These are phyloP conservation scores for Thermothelomyces thermophilus DNA, from an alignment of 2,329 filamentous ascomycete genomes.

Conservation along the genomic window DNA sequence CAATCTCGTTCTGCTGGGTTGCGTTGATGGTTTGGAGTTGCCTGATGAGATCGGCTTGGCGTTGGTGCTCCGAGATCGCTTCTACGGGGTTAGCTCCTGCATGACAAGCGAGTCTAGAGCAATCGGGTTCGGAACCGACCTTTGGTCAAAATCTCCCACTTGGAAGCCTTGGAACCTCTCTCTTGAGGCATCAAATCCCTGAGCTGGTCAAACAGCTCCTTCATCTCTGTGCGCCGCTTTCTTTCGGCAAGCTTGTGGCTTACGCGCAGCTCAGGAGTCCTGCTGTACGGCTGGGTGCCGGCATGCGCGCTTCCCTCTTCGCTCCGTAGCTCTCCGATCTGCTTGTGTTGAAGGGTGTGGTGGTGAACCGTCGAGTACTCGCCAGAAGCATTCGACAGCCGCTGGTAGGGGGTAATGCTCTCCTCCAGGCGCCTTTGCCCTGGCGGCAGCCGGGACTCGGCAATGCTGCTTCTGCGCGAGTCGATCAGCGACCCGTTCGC, in stretches of 20 bases:
- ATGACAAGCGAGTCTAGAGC: not conserved
- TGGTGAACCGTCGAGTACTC: slow-evolving; percentile 61
- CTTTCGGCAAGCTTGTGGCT: slow-evolving; percentile 82
- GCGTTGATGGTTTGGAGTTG: slow-evolving; percentile 41
- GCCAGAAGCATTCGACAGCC: slow-evolving; percentile 43
- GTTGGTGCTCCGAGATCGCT: slow-evolving; percentile 58
- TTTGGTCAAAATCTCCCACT: slow-evolving; percentile 85
- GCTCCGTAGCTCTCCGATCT: slow-evolving; percentile 58
- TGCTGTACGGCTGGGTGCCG: slow-evolving; percentile 68
- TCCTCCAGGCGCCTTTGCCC: slow-evolving; percentile 70
- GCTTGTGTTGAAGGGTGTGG: slow-evolving; percentile 68
- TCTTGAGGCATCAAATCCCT: slow-evolving; percentile 74
- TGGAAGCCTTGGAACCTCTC: slow-evolving; percentile 76
- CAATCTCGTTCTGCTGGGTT: slow-evolving; percentile 28
- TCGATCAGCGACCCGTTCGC: slow-evolving; percentile 48
- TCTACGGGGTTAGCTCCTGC: slow-evolving; percentile 1
- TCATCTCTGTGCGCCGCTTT: slow-evolving; percentile 82
- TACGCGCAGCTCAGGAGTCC: slow-evolving; percentile 73
- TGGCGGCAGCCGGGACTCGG: slow-evolving; percentile 63
- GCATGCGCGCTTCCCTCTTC: slow-evolving; percentile 48
- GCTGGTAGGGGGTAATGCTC: slow-evolving; percentile 38
- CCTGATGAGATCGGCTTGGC: slow-evolving; percentile 45
- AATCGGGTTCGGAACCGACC: slow-evolving; percentile 44
- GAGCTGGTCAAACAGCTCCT: slow-evolving; percentile 75
- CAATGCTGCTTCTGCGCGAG: slow-evolving; percentile 68